Evolutionary conservation across 2,329 filamentous ascomycete species (phyloP), one percentile per base, ranked within the genome.

Genomic region (Penicillium sp.): DNA sequence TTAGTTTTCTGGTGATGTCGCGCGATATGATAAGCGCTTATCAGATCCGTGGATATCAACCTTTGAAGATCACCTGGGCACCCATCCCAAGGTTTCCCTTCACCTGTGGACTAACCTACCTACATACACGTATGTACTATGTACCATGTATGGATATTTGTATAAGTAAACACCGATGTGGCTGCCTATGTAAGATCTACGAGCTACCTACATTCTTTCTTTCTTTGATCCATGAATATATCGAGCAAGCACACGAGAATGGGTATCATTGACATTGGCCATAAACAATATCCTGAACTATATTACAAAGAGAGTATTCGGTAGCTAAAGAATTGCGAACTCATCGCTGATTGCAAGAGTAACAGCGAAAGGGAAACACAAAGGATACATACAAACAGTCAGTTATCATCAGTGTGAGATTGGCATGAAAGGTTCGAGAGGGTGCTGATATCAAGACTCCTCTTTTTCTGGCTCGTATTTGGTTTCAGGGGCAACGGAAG

Each of bases 251-350:
- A 35, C 55, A 60, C 50, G 50, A 53, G 34, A 58, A 63, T 60
- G 63, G 63, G 62, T 66, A 66, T 66, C 62, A 65, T 63, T 63
- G 56, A 63, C 57, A 66, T 65, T 66, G 61, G 50, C 55, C 61
- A 65, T 62, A 53, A 62, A 53, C 50, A 62, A 55, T 43, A 56
- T 61, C 61, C 59, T 62, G 51, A 56, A 58, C 58, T 65, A 65
- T 62, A 64, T 66, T 62, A 62, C 59, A 60, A 58, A 49, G 56
- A 61, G 50, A 50, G 53, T 58, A 53, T 58, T 45, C 24, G 29
- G 9, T 18, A 44, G 26, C 7, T 22, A 39, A 39, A 29, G n/a
- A 46, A 22, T 29, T 40, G 48, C 35, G n/a, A 16, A 34, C 34
- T 29, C 18, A 46, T 52, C 48, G 13, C 32, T 16, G 20, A 26